Percentiles rank a stretch among this genome's conserved stretches.
Conservation (phyloP, 257 asterid genomes). For the Penstemon davidsonii region DNA sequence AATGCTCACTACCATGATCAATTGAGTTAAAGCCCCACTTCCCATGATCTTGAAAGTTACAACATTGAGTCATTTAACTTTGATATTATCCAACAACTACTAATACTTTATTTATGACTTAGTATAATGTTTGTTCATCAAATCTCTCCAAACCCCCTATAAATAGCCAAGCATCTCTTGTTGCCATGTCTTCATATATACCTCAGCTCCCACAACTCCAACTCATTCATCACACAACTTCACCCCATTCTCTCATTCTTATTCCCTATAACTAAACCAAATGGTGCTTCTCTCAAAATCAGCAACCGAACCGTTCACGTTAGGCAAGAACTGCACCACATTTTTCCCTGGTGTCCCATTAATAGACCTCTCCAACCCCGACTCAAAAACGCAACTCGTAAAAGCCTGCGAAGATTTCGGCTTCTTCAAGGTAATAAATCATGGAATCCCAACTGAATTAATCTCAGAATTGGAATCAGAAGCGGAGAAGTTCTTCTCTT, state of each 20-base stretch:
- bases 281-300: conserved; percentile 47
- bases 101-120: no score
- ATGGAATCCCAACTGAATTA: conserved; percentile 58
- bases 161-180: conserved; percentile 37
- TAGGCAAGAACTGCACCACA: conserved; percentile 30
- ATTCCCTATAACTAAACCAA: not conserved
- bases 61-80: no score
- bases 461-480: conserved; percentile 55
- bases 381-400: conserved; percentile 55
- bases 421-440: conserved; percentile 70
- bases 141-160: conserved; percentile 15
- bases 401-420: conserved; percentile 83
- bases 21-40: no score
- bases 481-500: conserved; percentile 63
- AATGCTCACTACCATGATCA: no score
- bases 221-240: conserved; percentile 14
- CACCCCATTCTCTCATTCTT: conserved; percentile 3
- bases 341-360: conserved; percentile 50
- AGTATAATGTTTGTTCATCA: no score
- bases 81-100: no score
- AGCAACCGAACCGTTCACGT: conserved; percentile 35
- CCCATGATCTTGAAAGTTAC: no score
- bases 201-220: conserved; percentile 25
- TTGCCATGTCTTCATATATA: conserved; percentile 25
- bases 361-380: conserved; percentile 77